Evolutionary conservation across 73 alveolate genomes (phyloP).

Genomic region (Tetrahymena borealis): DNA sequence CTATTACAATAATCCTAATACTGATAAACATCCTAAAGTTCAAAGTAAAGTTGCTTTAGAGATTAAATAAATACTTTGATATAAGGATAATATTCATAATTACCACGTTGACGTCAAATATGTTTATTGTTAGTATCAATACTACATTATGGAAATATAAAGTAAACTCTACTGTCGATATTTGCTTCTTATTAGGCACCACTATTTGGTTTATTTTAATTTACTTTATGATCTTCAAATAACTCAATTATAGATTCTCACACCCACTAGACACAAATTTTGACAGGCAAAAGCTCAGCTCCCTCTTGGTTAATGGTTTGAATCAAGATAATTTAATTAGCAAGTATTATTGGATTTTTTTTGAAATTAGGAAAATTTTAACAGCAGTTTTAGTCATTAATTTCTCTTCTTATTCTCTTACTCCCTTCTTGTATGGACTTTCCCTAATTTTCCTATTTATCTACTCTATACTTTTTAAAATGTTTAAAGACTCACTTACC

Average conservation of each 20-base stretch:
- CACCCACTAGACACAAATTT: neutral
- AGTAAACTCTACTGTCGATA: neutral
- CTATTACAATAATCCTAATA: neutral
- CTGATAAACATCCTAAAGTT: neutral
- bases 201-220: neutral
- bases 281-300: neutral
- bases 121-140: neutral
- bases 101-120: neutral
- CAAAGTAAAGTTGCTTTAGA: neutral
- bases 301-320: neutral
- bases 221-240: neutral
- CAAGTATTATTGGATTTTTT: neutral
- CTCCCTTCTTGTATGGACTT: neutral
- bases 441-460: neutral
- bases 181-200: neutral
- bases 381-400: neutral
- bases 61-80: neutral
- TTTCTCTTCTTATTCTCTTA: neutral
- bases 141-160: neutral
- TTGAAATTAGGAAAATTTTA: neutral
- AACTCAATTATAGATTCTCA: neutral
- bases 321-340: neutral
- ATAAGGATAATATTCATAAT: neutral
- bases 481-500: no score
- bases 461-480: no score